Evolutionary conservation across 805 yeast species (phyloP), one percentile per base, ranked within the genome.

Genomic region (Zygosaccharomyces lentus): DNA sequence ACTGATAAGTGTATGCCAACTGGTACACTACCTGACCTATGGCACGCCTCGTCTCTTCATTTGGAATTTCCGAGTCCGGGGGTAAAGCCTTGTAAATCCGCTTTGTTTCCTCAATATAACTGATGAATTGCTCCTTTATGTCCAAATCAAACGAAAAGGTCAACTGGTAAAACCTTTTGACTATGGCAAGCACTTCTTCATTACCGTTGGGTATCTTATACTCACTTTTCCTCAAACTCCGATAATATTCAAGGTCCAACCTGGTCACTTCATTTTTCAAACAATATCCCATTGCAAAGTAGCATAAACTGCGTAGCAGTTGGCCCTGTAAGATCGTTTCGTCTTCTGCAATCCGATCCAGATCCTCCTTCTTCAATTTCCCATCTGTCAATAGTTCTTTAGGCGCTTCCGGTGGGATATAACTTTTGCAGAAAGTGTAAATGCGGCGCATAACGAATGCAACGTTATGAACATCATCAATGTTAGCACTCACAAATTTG

Each of bases 121-220:
- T 53, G 2, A 54, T 49, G 36, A 82, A 73, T 17, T 65, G 63
- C 1, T 57, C 55, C n/a, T 65, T 66, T 9, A 81, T 66, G 43
- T 82, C 78, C 42, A 87, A 58, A 63, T 90, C 98, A 64, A 76
- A 77, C 3, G 93, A 78, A 26, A 71, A 57, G 0, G 84, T 75
- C 48, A 88, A 67, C 43, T 73, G 73, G 29, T 70, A 64, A n/a
- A 69, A 61, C 41, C 83, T 68, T 6, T 59, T 64, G 37, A 63
- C 63, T 23, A 69, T 56, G 21, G 68, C 72, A 47, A 58, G 66
- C 0, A 54, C 50, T 25, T 55, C 53, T 36, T 54, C 52, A 43
- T 57, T 52, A 39, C 45, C 54, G 6, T 40, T 53, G 34, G 67
- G 34, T 19, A 65, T 49, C 41, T 56, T 46, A 32, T 58, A 53